phyloP scores from a whole-genome alignment of 768 basidiomycete genomes.

The Tephrocybe sp. region DNA sequence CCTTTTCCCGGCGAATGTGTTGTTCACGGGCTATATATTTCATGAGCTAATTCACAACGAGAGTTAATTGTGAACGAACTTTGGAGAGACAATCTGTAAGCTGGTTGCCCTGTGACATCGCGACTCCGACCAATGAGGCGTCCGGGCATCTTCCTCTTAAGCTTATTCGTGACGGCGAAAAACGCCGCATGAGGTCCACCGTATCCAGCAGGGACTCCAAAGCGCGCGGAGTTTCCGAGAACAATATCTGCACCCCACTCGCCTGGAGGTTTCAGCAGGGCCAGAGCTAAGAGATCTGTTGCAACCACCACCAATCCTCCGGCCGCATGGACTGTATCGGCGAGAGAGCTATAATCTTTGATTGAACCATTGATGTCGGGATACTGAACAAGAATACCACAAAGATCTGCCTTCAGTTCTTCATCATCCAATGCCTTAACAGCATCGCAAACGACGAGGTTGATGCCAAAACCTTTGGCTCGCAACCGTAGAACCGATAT shows the following conservation, averaged over 20 bases:
- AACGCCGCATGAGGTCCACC: constrained; percentile 98
- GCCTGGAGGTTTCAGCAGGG: constrained; percentile 91
- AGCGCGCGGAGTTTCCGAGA: constrained; percentile 92
- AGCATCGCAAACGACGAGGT: constrained; percentile 69
- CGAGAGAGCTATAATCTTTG: constrained; percentile 67
- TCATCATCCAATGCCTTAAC: constrained; percentile 51
- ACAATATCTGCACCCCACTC: constrained; percentile 99
- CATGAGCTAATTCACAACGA: too few species aligned
- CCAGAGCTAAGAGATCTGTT: constrained; percentile 90
- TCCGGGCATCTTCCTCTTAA: constrained; percentile 99
- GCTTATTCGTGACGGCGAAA: constrained; percentile 88
- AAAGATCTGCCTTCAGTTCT: constrained; percentile 58
- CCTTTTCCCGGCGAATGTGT: constrained; percentile 96
- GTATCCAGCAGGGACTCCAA: constrained; percentile 96
- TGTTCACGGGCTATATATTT: constrained; percentile 83
- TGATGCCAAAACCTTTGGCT: constrained; percentile 92
- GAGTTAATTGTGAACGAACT: too few species aligned
- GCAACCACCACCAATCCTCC: constrained; percentile 87
- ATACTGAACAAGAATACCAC: constrained; percentile 92
- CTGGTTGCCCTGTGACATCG: constrained; percentile 80
- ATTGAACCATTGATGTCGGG: constrained; percentile 88
- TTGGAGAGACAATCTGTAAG: constrained; percentile 92
- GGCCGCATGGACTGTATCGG: constrained; percentile 64
- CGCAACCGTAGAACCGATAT: constrained; percentile 87
- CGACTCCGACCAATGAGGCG: constrained; percentile 89